Evolutionary conservation across 106 monocot species (phyloP), one percentile per base, ranked within the genome.

Genomic region (Allium sativum): DNA sequence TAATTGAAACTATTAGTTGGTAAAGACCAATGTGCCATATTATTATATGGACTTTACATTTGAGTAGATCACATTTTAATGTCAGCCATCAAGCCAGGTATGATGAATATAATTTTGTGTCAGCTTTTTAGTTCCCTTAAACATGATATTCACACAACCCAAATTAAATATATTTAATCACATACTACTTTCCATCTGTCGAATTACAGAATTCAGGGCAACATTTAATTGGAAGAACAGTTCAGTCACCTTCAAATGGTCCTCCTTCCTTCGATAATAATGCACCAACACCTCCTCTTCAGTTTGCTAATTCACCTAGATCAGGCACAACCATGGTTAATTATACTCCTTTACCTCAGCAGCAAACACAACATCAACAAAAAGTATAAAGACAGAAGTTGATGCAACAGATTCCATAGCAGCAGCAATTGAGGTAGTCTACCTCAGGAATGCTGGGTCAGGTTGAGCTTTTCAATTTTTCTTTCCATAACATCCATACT

Each of bases 331-430:
- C 82, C 68, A 82, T 91, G 31, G 84, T 90, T 86, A 96, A 90
- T 58, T 84, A 90, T 58, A 87, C 80, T 40, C 77, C 95, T 59
- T 90, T 90, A 55, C 95, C 90, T 18, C 95, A 91, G 73, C 89
- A 89, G 53, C 93, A 94, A 51, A 44, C 75, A 61, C 77, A 67
- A 42, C 84, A 72, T 53, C 91, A 83, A 51, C 92, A 93, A 47
- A 82, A 31, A 31, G 31, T 31, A 31, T 5, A 81, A 52, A 74
- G 76, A 56, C 82, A 79, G 60, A 82, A 79, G 53, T 56, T 85
- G 72, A 77, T 82, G 77, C 85, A 85, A 60, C 42, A 75, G 54
- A 76, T 82, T 72, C 85, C 68, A 45, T 80, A 83, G 41, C 87
- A 89, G 47, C 89, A 85, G 40, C 90, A 90, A 42, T 46, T 80